Conservation (phyloP, 2,329 filamentous ascomycete genomes). For the Nemania sp. region DNA sequence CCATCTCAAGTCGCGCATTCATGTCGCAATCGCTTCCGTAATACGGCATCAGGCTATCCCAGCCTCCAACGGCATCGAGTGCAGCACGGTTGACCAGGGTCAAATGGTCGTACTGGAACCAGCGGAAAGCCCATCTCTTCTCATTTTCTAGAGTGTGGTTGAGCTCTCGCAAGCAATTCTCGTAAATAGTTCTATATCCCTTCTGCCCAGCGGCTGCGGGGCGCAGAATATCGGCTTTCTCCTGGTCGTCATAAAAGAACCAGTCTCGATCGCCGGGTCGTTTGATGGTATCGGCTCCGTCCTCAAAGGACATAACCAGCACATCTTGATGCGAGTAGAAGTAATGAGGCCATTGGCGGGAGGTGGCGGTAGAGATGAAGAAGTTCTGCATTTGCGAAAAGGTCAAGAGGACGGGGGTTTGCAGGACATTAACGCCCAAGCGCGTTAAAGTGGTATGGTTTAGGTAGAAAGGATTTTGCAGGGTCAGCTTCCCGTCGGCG, state of each 20-base stretch:
- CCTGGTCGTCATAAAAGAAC: conserved; percentile 39
- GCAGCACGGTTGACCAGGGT: conserved; percentile 52
- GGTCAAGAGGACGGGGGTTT: conserved; percentile 53
- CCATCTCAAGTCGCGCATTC: conserved; percentile 46
- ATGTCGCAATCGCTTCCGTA: conserved; percentile 55
- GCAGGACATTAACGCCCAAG: conserved; percentile 46
- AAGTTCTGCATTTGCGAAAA: conserved; percentile 61
- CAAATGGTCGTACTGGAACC: conserved; percentile 49
- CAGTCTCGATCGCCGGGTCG: conserved; percentile 34
- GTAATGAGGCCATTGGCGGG: conserved; percentile 52
- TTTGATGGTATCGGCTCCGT: conserved; percentile 33
- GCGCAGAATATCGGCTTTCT: conserved; percentile 35
- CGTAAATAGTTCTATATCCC: conserved; percentile 40
- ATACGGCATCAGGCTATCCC: conserved; percentile 56
- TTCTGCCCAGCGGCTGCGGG: conserved; percentile 33
- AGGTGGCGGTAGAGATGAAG: conserved; percentile 49
- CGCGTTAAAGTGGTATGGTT: conserved; percentile 45
- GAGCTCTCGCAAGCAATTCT: conserved; percentile 37
- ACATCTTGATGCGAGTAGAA: conserved; percentile 60
- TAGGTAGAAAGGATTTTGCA: conserved; percentile 52
- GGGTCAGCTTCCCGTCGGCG: conserved; percentile 41
- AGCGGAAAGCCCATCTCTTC: conserved; percentile 49
- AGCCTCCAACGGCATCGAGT: conserved; percentile 49
- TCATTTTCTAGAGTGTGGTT: conserved; percentile 43
- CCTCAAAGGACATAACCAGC: conserved; percentile 45